Base-by-base conservation (phyloP, 495 filamentous ascomycete genomes). In the Aspergillus homomorphus region DNA sequence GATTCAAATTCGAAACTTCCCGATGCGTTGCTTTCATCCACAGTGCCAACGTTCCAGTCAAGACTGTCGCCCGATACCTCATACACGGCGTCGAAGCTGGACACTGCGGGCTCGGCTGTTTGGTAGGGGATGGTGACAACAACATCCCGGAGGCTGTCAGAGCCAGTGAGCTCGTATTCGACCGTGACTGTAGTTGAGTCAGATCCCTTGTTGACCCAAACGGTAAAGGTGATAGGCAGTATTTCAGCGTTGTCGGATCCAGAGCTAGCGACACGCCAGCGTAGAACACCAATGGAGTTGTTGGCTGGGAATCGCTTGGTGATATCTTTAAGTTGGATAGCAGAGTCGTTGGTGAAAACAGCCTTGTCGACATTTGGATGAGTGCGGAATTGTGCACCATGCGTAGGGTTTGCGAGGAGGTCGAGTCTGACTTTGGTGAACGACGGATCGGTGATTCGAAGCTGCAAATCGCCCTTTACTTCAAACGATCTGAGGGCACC, bases 1-100 rank as follows among this genome's bases (percentile, higher is more conserved):
- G 91, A 89, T 73, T 97, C 93, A 59, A 97, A 96, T 69, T 97
- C 93, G 64, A 98, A 98, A 28, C 87, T 85, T 19, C 93, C 93
- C 22, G 81, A 89, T 1, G 86, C 69, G 67, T 95, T 95, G 21
- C 83, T 85, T 57, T 91, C 88, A 65, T 89, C 87, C 48, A 98
- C 84, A 20, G 81, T 81, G 61, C 92, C 91, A 61, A 98, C 87
- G 49, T 84, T 88, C 93, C 93, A 98, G 66, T 97, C 93, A 41
- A 98, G 69, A 65, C 86, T 92, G 70, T 97, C 93, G 2, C 94
- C 94, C 6, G 89, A 87, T 18, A 97, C 92, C 70, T 98, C 94
- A 62, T 98, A 98, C 16, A 88, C 82, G 12, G 92, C 91, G 73
- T 98, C 93, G 66, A 93, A 94, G 73, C 87, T 94, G 15, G 89